Evolutionary conservation across 2,329 filamentous ascomycete genomes (phyloP), one percentile per base, ranked within the genome.

Genomic region (Phyllosticta citriasiana): DNA sequence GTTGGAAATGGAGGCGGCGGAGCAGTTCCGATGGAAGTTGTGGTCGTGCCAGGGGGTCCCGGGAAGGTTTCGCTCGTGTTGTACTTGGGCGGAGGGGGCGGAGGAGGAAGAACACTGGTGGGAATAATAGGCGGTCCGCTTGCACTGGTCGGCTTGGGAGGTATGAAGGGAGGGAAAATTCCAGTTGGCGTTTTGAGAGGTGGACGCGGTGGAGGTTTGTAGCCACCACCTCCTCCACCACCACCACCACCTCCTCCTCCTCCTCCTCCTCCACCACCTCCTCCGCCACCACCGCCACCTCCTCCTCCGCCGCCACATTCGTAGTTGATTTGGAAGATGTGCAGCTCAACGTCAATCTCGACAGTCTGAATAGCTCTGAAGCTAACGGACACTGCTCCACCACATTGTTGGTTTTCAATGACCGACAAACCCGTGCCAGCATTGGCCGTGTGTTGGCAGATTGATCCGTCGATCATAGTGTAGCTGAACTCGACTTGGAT

Each of bases 391-490:
- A 82, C 90, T 66, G 93, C 92, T 75, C 92, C 92, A 83, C 91
- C 93, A 73, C 93, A 97, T 81, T 97, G 91, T 64, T 79, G 84
- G 83, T 97, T 97, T 76, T 84, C 77, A 68, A 97, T 80, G 55
- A 82, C 83, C 62, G 84, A 86, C 69, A 89, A 89, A 16, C 80
- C 78, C 60, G 81, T 78, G 65, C 80, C 83, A 83, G 90, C 95
- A 58, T 80, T 71, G 66, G 83, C 79, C 64, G 84, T 85, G 69
- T 95, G 88, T 78, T 89, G 93, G 85, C 93, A 97, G 63, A 75
- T 83, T 14, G 84, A 86, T 67, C 89, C 89, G 72, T 93, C 89
- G 2, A 85, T 82, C 91, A 97, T 96, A 69, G 80, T 82, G 77
- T 93, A 97, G 79, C 89, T 83, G 79, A 96, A 91, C 75, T 93